phyloP scores from a whole-genome alignment of 495 filamentous ascomycete genomes.

The Recurvomyces mirabilis region DNA sequence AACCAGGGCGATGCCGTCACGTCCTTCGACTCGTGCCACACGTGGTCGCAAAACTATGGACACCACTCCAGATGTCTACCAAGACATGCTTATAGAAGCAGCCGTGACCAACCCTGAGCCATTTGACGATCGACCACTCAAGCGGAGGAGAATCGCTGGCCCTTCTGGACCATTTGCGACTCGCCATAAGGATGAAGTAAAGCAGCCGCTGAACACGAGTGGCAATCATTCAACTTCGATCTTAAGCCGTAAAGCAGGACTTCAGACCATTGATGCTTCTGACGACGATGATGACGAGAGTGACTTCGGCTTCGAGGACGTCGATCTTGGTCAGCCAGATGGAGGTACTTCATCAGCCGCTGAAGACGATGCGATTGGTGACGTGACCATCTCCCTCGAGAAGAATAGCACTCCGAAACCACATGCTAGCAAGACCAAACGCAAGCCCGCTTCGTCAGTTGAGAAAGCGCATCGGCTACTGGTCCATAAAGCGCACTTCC shows the following conservation, averaged over 20 bases:
- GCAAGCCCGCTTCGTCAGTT: slow-evolving; percentile 52
- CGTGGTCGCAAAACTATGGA: slow-evolving; percentile 5
- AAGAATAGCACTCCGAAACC: slow-evolving; percentile 23
- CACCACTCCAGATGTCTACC: slow-evolving; percentile 11
- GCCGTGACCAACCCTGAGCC: slow-evolving; percentile 7
- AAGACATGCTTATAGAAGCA: slow-evolving; percentile 23
- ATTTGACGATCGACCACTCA: slow-evolving; percentile 14
- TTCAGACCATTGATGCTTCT: slow-evolving; percentile 13
- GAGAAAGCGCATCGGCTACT: slow-evolving; percentile 65
- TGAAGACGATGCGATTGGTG: slow-evolving; percentile 29
- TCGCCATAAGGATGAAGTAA: neutral
- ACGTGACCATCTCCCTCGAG: slow-evolving; percentile 50
- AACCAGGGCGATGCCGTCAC: no score
- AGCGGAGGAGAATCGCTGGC: slow-evolving; percentile 16
- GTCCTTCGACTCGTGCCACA: no score
- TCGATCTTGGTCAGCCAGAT: slow-evolving; percentile 39
- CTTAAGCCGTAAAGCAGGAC: neutral
- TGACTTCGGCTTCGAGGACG: slow-evolving; percentile 64
- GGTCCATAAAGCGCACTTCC: slow-evolving; percentile 74
- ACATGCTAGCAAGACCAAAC: slow-evolving; percentile 30
- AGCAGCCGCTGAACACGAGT: neutral
- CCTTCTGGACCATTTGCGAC: neutral
- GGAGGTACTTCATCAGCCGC: slow-evolving; percentile 29
- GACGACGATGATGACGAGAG: slow-evolving; percentile 39
- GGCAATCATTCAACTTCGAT: neutral